Evolutionary conservation across 164 flowering plant species (phyloP).

Genomic region (Aristolochia californica): DNA sequence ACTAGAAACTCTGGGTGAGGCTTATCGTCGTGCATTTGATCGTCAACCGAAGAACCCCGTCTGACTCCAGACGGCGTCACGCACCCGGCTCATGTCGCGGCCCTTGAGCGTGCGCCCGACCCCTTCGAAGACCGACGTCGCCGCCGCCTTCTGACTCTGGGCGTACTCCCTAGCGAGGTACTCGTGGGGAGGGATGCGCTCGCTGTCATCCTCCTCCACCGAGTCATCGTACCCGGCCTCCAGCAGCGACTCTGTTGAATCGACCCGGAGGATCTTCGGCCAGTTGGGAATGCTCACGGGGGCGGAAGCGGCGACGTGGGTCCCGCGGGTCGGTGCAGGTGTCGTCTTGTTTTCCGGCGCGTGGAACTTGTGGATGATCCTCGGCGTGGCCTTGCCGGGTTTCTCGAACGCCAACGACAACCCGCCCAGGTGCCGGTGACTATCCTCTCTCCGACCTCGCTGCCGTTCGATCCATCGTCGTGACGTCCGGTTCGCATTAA

Average conservation of each 20-base stretch:
- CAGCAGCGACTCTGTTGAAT: constrained; percentile 58
- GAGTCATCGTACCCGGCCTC: constrained; percentile 29
- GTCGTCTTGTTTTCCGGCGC: constrained; percentile 16
- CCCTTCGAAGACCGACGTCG: constrained; percentile 73
- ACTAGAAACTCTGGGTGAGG: no score
- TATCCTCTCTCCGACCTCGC: no score
- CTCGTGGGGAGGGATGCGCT: constrained; percentile 86
- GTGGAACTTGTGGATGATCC: constrained; percentile 53
- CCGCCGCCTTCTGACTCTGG: constrained; percentile 30
- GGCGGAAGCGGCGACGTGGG: constrained; percentile 61
- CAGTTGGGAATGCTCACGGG: constrained; percentile 88
- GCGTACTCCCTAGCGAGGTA: constrained; percentile 57
- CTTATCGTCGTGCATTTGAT: no score
- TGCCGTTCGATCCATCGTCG: not conserved
- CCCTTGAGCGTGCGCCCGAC: constrained; percentile 95
- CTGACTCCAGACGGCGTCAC: constrained; percentile 92
- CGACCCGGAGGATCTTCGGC: constrained; percentile 55
- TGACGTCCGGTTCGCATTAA: not conserved
- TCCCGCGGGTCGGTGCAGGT: constrained; percentile 17
- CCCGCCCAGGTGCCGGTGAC: constrained; percentile 44
- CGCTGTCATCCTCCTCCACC: constrained; percentile 28
- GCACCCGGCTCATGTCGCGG: constrained; percentile 86
- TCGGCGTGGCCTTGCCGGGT: constrained; percentile 19
- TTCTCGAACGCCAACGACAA: constrained; percentile 68
- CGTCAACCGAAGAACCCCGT: constrained; percentile 79